phyloP scores from a whole-genome alignment of 192 early-diverging fungal species.

The Coemansia furcata region DNA sequence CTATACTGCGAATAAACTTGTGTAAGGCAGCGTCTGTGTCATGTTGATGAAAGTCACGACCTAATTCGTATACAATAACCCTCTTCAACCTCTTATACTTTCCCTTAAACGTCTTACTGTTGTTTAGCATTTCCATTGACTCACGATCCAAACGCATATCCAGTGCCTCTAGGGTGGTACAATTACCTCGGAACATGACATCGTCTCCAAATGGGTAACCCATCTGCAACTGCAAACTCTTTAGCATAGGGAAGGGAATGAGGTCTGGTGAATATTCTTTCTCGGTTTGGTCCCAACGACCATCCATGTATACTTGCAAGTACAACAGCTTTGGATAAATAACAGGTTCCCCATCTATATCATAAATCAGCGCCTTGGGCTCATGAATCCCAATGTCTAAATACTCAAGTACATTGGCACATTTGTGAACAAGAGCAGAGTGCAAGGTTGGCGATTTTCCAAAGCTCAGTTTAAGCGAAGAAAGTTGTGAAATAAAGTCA shows the following conservation, averaged over 20 bases:
- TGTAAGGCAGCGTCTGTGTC: not conserved
- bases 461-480: not conserved
- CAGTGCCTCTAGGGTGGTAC: not conserved
- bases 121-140: not conserved
- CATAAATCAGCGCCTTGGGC: not conserved
- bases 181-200: conserved; percentile 10
- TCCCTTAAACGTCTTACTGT: not conserved
- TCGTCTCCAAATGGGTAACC: conserved; percentile 4
- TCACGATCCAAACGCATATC: not conserved
- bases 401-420: not conserved
- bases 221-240: not conserved
- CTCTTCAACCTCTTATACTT: not conserved
- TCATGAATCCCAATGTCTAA: not conserved
- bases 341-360: not conserved
- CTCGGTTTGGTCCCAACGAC: not conserved
- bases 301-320: not conserved
- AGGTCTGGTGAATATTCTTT: not conserved
- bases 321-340: not conserved
- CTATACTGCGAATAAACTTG: not conserved
- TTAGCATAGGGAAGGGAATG: conserved; percentile 3
- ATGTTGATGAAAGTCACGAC: not conserved
- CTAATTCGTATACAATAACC: not conserved
- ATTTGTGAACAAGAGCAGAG: not conserved
- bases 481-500: not conserved
- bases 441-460: too few species aligned